Evolutionary conservation across 495 filamentous ascomycete species (phyloP), one percentile per base, ranked within the genome.

Genomic region (Daldinia childiae): DNA sequence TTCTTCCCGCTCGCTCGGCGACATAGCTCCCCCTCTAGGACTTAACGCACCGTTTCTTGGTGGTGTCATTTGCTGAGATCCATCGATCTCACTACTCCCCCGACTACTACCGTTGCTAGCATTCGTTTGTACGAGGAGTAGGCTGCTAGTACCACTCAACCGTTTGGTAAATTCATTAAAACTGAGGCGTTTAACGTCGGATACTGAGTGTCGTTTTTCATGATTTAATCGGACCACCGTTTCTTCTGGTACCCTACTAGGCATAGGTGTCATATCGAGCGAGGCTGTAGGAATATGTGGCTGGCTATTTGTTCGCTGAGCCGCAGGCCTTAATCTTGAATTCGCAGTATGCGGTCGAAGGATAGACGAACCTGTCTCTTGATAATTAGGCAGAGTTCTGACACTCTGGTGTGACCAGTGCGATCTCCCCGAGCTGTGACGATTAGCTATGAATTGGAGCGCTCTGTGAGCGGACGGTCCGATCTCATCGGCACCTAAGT

Each of bases 141-240:
- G 54, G 66, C 81, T 85, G 65, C 82, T 85, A 7, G 86, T 87
- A 48, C 81, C 83, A 64, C 83, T 84, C 43, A 88, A 72, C 32
- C 85, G 76, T 60, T 84, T 84, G 19, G 86, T 82, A 64, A 87
- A 87, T 30, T 88, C 86, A 66, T 79, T 81, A 64, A 87, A 87
- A 69, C 81, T 84, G 3, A 87, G 79, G 41, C 83, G 74, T 71
- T 86, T 88, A 30, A 75, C 72, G 52, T 80, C 80, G 1, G 77
- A 85, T 14, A 78, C 79, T 21, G 84, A 87, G 11, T 80, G 78
- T 19, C 84, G 81, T 63, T 84, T 83, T 61, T 83, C 82, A 48
- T 76, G 71, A 50, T 68, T 61, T 41, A 68, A 63, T 59, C 76
- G 65, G 39, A 67, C 63, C 12, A 66, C 50, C 19, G 5, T 19